Percentiles rank a stretch among this genome's conserved stretches.
Evolutionary conservation across 1,284 basidiomycete species (phyloP).

Genomic region (Cutaneotrichosporon sp.): DNA sequence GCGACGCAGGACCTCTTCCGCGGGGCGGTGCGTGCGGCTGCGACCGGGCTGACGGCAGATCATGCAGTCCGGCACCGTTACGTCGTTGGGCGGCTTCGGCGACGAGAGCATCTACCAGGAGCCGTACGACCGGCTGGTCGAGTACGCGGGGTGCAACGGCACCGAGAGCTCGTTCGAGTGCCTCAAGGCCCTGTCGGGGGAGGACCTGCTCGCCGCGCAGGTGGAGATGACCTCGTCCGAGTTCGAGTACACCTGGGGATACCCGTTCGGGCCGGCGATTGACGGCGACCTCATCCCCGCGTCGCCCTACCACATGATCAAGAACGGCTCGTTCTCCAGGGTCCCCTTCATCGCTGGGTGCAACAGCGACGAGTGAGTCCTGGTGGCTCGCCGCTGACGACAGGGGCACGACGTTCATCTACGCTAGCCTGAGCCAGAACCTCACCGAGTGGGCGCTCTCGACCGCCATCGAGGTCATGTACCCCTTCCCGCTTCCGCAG

Average conservation of each 20-base stretch:
- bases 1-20: constrained; percentile 44
- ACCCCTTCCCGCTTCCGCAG: neutral
- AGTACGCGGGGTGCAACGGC: constrained; percentile 3
- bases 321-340: constrained; percentile 38
- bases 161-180: constrained; percentile 35
- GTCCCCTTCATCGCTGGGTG: constrained; percentile 53
- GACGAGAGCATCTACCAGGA: constrained; percentile 1
- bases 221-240: neutral
- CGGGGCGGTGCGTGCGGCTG: constrained; percentile 25
- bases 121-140: constrained; percentile 6
- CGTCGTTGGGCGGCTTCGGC: neutral
- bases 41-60: constrained; percentile 27
- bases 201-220: constrained; percentile 6
- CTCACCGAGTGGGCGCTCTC: constrained; percentile 6
- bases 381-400: neutral
- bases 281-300: constrained; percentile 50
- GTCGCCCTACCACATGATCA: constrained; percentile 40
- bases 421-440: neutral
- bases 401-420: constrained; percentile 18
- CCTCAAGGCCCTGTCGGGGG: constrained; percentile 22
- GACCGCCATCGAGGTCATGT: neutral
- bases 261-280: constrained; percentile 31
- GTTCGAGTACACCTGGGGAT: neutral
- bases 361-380: constrained; percentile 38
- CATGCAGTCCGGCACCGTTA: constrained; percentile 45